Base-by-base conservation (phyloP, 2,329 filamentous ascomycete species). In the Apiospora rasikravindrae region DNA sequence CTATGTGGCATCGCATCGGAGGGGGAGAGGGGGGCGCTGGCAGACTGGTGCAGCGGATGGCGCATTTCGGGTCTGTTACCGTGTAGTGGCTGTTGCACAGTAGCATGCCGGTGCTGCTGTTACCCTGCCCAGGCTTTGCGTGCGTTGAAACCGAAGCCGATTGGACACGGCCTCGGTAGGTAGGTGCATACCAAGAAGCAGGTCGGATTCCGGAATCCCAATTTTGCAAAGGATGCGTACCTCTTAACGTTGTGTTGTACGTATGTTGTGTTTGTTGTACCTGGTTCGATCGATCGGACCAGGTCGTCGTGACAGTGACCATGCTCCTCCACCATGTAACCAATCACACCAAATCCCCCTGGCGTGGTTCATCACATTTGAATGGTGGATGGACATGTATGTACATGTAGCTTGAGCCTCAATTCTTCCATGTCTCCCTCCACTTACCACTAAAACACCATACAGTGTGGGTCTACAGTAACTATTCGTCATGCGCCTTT, bases 241-340 rank as follows among this genome's bases (percentile, higher is more conserved):
- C 33, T 37, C 33, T 37, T 37, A 6, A 37, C 33, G 22, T 33
- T 10, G 33, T 16, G 26, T 33, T 33, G 53, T 57, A 33, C 51
- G n/a, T n/a, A n/a, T 33, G 33, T 33, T 33, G 33, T 37, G 22
- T 57, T 10, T 16, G 29, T 37, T 33, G 53, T 61, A 37, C 53
- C 53, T 61, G 53, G 53, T 37, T 61, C 53, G 53, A 61, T 61
- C 53, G 53, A 61, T 61, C 53, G 53, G 53, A 22, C 29, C 29
- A 61, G 53, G 53, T 61, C 53, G 53, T 61, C 8, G 40, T 42
- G 45, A 61, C 53, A 61, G 53, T 61, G 53, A 37, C 51, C 29
- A 19, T 47, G 26, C 26, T 57, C 26, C 51, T 22, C 14, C 29
- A n/a, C 57, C 33, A 64, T 22, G 57, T 40, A 64, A 64, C 57